Evolutionary conservation across 345 rosid genomes (phyloP).

Genomic region (Eucalyptus grandis): DNA sequence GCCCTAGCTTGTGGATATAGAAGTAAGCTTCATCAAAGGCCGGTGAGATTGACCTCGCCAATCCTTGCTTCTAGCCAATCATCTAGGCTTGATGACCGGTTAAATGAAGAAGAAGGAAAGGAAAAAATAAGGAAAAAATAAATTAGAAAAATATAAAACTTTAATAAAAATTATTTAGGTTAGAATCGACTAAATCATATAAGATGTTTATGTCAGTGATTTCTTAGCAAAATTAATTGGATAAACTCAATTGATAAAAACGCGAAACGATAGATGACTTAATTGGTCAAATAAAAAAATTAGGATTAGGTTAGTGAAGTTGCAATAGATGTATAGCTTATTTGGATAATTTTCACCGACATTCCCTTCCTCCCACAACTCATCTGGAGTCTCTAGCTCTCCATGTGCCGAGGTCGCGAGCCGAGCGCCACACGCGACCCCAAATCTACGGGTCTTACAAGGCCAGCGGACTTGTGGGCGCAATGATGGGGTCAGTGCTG

Average conservation of each 20-base stretch:
- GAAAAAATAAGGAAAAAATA: fast-evolving
- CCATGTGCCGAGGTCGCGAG: not conserved
- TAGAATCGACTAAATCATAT: too few species aligned
- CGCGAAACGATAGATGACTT: fast-evolving
- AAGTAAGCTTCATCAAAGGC: too few species aligned
- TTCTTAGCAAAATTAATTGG: fast-evolving
- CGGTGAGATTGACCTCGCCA: too few species aligned
- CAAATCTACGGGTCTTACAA: not conserved
- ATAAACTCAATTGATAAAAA: fast-evolving
- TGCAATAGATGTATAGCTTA: too few species aligned
- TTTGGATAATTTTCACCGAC: not conserved
- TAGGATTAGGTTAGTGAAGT: too few species aligned
- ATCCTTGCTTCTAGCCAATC: too few species aligned
- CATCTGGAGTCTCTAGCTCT: not conserved
- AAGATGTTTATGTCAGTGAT: fast-evolving
- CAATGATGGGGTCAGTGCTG: not conserved
- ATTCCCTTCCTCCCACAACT: not conserved
- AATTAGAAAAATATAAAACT: too few species aligned
- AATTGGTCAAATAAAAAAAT: too few species aligned
- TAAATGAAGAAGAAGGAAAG: too few species aligned
- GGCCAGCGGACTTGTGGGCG: not conserved
- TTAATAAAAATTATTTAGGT: too few species aligned
- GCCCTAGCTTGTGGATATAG: too few species aligned
- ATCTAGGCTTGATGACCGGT: fast-evolving
- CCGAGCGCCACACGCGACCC: not conserved